Conservation (phyloP, 2,329 filamentous ascomycete genomes). For the Pseudofabraea citricarpa region DNA sequence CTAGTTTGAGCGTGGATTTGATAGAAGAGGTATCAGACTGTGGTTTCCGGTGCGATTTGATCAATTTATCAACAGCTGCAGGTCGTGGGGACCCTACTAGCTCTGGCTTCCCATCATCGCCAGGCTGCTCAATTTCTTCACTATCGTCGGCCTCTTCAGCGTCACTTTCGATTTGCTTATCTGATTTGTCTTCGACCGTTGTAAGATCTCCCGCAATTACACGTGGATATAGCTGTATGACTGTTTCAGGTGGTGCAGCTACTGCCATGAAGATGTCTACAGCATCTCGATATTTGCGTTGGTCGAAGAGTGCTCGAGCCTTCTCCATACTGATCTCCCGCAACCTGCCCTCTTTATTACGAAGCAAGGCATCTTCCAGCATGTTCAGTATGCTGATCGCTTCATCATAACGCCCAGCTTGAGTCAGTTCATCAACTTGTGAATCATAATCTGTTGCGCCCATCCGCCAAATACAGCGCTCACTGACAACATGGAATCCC, state of each 20-base stretch:
- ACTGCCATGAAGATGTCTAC: constrained; percentile 76
- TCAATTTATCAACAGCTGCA: constrained; percentile 36
- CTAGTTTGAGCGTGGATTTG: constrained; percentile 49
- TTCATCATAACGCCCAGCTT: constrained; percentile 74
- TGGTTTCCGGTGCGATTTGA: constrained; percentile 28
- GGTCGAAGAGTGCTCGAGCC: constrained; percentile 76
- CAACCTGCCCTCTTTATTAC: constrained; percentile 74
- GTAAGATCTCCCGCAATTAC: constrained; percentile 81
- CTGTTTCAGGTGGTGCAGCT: constrained; percentile 82
- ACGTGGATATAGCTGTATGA: constrained; percentile 78
- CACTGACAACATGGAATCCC: constrained; percentile 89
- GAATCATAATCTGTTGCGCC: constrained; percentile 85
- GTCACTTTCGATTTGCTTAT: too few species aligned
- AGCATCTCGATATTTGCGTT: constrained; percentile 77
- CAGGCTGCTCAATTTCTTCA: constrained; percentile 28
- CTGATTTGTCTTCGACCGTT: constrained; percentile 48
- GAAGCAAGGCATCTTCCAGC: constrained; percentile 86
- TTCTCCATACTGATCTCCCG: constrained; percentile 89
- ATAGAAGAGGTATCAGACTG: constrained; percentile 50
- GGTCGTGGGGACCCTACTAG: constrained; percentile 21
- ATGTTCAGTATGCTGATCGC: constrained; percentile 84
- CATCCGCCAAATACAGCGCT: constrained; percentile 94
- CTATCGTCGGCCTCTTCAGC: constrained; percentile 36
- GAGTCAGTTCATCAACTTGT: constrained; percentile 78
- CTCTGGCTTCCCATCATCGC: constrained; percentile 13